Conservation (phyloP, 1,284 basidiomycete genomes). For the Ustilago sp. region DNA sequence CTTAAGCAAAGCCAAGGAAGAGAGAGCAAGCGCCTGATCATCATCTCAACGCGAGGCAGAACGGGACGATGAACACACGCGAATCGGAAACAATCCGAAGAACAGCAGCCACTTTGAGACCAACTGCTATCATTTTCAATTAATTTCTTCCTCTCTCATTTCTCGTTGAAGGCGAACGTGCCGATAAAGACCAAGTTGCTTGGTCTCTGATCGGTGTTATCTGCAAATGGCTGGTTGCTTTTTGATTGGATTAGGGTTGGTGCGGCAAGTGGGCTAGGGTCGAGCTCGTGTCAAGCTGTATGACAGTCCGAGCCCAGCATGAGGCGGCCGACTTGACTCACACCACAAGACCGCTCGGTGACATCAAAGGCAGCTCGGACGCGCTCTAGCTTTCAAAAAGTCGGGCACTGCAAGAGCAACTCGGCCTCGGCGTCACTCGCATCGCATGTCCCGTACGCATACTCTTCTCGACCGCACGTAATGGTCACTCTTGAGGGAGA, state of each 20-base stretch:
- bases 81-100: conserved; percentile 9
- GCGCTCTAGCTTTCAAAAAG: conserved; percentile 6
- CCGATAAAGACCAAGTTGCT: too few relatives aligned
- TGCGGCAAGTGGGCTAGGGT: not conserved
- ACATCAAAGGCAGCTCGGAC: conserved; percentile 30
- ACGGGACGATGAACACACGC: not conserved
- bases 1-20: conserved; percentile 4
- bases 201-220: too few relatives aligned
- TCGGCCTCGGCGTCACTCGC: conserved; percentile 46
- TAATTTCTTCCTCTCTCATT: not conserved
- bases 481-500: not conserved
- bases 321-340: not conserved
- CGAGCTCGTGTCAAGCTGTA: conserved; percentile 7
- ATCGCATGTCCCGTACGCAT: conserved; percentile 38
- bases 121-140: not conserved
- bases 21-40: too few relatives aligned
- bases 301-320: conserved; percentile 9
- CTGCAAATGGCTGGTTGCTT: too few relatives aligned
- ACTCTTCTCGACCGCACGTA: conserved; percentile 10
- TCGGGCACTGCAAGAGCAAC: conserved; percentile 1
- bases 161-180: not conserved
- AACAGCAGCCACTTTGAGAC: conserved; percentile 1
- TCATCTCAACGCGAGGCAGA: conserved; percentile 3
- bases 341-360: conserved; percentile 14
- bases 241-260: too few relatives aligned